Conservation (phyloP, 1,139 yeast species). For the Pichia terricola region DNA sequence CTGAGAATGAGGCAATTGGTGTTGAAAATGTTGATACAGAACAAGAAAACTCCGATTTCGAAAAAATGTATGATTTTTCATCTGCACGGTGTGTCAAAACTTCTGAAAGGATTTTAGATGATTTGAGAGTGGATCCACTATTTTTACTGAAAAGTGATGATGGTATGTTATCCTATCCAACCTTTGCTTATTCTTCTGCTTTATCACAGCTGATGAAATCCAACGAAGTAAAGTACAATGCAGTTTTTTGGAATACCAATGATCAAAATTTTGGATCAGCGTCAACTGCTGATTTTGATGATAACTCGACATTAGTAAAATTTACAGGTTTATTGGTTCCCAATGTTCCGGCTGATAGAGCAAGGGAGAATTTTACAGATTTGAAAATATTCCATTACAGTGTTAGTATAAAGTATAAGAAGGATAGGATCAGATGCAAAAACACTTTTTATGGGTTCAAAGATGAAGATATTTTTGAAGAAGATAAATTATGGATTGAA, state of each 20-base stretch:
- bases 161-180: constrained; percentile 20
- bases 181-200: constrained; percentile 12
- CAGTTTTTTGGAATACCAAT: constrained; percentile 9
- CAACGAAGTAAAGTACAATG: constrained; percentile 1
- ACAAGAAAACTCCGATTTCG: background rate
- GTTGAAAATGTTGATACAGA: background rate
- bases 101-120: constrained; percentile 56
- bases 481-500: constrained; percentile 23
- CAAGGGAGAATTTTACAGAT: constrained; percentile 5
- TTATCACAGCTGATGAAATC: constrained; percentile 2
- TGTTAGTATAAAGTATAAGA: constrained; percentile 18
- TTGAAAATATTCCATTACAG: constrained; percentile 19
- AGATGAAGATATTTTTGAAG: constrained; percentile 27
- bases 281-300: constrained; percentile 1
- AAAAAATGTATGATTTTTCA: constrained; percentile 5
- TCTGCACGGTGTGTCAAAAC: constrained; percentile 33
- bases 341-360: constrained; percentile 2
- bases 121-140: constrained; percentile 37
- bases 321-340: constrained; percentile 22
- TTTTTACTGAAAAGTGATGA: constrained; percentile 16
- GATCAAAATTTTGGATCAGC: constrained; percentile 4
- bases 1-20: background rate
- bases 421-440: constrained; percentile 11
- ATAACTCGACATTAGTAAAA: constrained; percentile 1
- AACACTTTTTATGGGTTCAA: constrained; percentile 22